phyloP scores from a whole-genome alignment of 805 yeast species.

The Candida namnaoensis region DNA sequence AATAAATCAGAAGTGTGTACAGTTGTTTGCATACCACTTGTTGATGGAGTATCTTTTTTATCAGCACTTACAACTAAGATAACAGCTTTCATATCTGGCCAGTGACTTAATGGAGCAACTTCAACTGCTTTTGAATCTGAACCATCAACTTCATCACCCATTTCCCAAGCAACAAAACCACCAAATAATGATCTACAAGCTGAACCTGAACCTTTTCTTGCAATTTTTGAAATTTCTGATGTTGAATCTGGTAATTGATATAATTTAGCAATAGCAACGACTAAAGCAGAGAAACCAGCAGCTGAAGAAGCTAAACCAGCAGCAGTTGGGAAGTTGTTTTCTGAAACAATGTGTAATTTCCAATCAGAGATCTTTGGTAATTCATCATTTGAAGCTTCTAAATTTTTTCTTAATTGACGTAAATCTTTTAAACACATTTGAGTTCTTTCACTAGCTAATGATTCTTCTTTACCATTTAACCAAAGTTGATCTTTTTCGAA shows the following conservation, averaged over 20 bases:
- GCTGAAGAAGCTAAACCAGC: slow-evolving; percentile 98
- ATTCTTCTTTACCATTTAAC: slow-evolving; percentile 80
- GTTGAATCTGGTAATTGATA: slow-evolving; percentile 78
- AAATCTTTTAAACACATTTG: slow-evolving; percentile 72
- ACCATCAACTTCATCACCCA: slow-evolving; percentile 77
- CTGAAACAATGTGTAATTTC: slow-evolving; percentile 76
- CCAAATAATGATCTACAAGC: slow-evolving; percentile 97
- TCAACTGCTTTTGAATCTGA: slow-evolving; percentile 91
- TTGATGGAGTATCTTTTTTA: slow-evolving; percentile 91
- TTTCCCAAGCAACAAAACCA: slow-evolving; percentile 99
- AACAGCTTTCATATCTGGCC: slow-evolving; percentile 92
- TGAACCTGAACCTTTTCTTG: slow-evolving; percentile 97
- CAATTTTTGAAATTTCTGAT: slow-evolving; percentile 85
- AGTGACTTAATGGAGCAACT: slow-evolving; percentile 73
- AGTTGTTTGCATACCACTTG: slow-evolving; percentile 95
- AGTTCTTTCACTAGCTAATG: slow-evolving; percentile 53
- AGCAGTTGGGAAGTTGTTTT: slow-evolving; percentile 97
- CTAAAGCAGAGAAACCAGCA: slow-evolving; percentile 96
- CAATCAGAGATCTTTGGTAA: slow-evolving; percentile 56
- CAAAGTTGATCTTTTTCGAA: slow-evolving; percentile 63
- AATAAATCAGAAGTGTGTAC: slow-evolving; percentile 85
- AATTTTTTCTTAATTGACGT: slow-evolving; percentile 51
- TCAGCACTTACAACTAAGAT: slow-evolving; percentile 88
- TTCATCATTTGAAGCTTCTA: slow-evolving; percentile 44
- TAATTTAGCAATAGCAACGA: slow-evolving; percentile 77